A percentile compares a stretch with the other conserved stretches of the same genome.
phyloP scores from a whole-genome alignment of 2,329 filamentous ascomycete genomes.

The Hypoxylon sp. region DNA sequence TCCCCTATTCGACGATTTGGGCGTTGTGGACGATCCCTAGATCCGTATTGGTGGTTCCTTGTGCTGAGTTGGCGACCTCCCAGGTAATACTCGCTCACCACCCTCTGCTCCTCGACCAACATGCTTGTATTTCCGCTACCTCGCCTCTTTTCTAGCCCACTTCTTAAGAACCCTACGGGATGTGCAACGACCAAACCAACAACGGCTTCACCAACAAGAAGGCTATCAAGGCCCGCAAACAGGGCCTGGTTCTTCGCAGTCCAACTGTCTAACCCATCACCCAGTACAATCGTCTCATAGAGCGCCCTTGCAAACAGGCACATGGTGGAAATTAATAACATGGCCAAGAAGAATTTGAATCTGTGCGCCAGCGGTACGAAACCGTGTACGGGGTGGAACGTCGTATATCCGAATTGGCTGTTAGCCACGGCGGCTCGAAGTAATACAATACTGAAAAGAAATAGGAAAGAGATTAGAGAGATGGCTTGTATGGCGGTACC shows the following conservation, averaged over 20 bases:
- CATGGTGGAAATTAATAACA: conserved; percentile 44
- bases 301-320: conserved; percentile 48
- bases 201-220: conserved; percentile 50
- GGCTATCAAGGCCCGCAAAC: conserved; percentile 51
- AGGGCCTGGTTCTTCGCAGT: conserved; percentile 47
- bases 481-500: conserved; percentile 49
- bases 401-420: conserved; percentile 49
- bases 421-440: conserved; percentile 44
- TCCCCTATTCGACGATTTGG: conserved; percentile 5
- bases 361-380: conserved; percentile 46
- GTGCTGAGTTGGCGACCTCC: conserved; percentile 4
- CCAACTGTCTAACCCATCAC: conserved; percentile 45
- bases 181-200: conserved; percentile 50
- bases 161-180: conserved; percentile 45
- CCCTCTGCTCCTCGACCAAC: conserved; percentile 20
- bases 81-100: conserved; percentile 15
- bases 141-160: conserved; percentile 40
- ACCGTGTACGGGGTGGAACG: conserved; percentile 48
- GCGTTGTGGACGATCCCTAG: conserved; percentile 2
- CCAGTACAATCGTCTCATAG: conserved; percentile 49
- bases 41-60: not conserved
- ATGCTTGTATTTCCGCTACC: conserved; percentile 18
- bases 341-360: conserved; percentile 49
- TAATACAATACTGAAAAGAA: conserved; percentile 46
- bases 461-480: conserved; percentile 44